Conservation (phyloP, 495 filamentous ascomycete genomes). For the Letharia columbiana region DNA sequence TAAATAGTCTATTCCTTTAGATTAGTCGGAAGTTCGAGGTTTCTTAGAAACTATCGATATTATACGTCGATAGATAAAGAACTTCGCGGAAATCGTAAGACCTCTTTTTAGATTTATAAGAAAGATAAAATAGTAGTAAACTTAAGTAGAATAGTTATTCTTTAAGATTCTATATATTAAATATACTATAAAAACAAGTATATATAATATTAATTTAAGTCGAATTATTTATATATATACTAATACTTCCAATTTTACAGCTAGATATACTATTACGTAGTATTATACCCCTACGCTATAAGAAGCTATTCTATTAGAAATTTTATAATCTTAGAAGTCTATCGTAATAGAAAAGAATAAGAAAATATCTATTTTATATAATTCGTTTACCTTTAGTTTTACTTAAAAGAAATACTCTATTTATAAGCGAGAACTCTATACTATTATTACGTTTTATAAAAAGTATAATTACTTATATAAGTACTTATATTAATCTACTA, state of each 20-base stretch:
- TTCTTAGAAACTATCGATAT: conserved; percentile 10
- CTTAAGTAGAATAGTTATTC: not conserved
- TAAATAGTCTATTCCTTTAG: not conserved
- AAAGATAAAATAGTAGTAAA: conserved; percentile 2
- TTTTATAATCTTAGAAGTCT: too few relatives aligned
- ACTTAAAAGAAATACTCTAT: conserved; percentile 1
- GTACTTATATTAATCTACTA: too few relatives aligned
- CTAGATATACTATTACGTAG: not conserved
- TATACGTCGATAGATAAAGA: conserved; percentile 7
- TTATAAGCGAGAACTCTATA: too few relatives aligned
- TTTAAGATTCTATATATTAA: conserved; percentile 17
- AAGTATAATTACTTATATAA: too few relatives aligned
- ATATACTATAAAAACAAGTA: not conserved
- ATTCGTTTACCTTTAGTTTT: conserved; percentile 7
- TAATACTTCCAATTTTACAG: not conserved
- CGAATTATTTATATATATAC: conserved; percentile 9
- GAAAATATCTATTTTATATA: conserved; percentile 5
- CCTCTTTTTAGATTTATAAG: not conserved
- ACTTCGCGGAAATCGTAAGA: conserved; percentile 5
- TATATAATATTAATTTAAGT: conserved; percentile 6
- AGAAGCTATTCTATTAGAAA: too few relatives aligned
- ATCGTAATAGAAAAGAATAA: too few relatives aligned
- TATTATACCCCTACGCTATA: too few relatives aligned
- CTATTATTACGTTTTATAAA: too few relatives aligned
- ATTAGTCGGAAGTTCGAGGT: not conserved